Evolutionary conservation across 352 stramenopile genomes (phyloP), one percentile per base, ranked within the genome.

Genomic region (Chrysophaeum taylorii): DNA sequence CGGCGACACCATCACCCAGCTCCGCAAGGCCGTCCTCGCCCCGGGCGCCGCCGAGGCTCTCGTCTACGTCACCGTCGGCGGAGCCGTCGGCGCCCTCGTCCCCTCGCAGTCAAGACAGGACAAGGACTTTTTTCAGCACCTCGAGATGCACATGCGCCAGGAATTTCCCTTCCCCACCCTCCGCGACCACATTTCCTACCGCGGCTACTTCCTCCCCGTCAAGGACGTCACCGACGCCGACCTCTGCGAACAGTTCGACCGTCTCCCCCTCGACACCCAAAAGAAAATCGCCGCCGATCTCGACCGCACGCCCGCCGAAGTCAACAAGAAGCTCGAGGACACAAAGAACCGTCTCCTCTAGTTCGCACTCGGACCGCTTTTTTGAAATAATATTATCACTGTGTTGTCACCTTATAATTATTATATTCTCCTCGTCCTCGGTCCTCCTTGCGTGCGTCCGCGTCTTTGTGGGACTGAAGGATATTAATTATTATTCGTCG

Each of bases 311-410:
- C 90, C 94, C 4, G 85, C 87, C 0, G 94, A 98, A 73, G 90
- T 99, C 67, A 85, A 97, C 52, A 98, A 99, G 76, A 98, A 98
- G 79, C 85, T 99, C 25, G 94, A 99, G 79, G 94, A 98, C 74
- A 96, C 96, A 74, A 86, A 91, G 74, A 97, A 98, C 80, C 83
- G 90, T 50, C 78, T 99, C 29, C 75, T 98, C 39, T 98, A 97
- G 42, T 21, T 50, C 42, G 15, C 42, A 23, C 42, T 23, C 15
- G 42, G 23, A 50, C 42, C n/a, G n/a, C n/a, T n/a, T n/a, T n/a
- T n/a, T n/a, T n/a, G n/a, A n/a, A n/a, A n/a, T n/a, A n/a, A n/a
- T n/a, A n/a, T n/a, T n/a, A n/a, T n/a, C n/a, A n/a, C n/a, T n/a
- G n/a, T n/a, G n/a, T n/a, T n/a, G n/a, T n/a, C n/a, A n/a, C n/a